Base-by-base conservation (phyloP, 2,329 filamentous ascomycete species). In the Exophiala phaeomuriformis region DNA sequence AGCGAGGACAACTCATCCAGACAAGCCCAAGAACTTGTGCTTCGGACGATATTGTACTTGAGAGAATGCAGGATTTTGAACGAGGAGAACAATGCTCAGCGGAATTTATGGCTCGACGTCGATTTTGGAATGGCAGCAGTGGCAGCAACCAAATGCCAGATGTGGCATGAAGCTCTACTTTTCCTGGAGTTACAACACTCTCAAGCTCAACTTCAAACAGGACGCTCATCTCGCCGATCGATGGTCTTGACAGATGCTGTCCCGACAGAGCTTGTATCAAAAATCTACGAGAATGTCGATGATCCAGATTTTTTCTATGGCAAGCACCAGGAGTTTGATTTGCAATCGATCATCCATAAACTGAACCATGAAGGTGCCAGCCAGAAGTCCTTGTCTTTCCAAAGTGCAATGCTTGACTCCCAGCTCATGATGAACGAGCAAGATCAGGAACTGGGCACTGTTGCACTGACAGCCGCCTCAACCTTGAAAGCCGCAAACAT, bases 241-340 rank as follows among this genome's bases (percentile, higher is more conserved):
- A 89, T 85, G 1, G 71, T 74, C 2, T 75, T 73, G 60, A 72
- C 78, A 67, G 69, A 60, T 60, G 66, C 75, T 44, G 72, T 83
- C 29, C 79, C 87, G 4, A 77, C 80, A 2, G 81, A 87, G 31
- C 76, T 94, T 1, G 74, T 97, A 8, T 77, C 95, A 42, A 75
- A 80, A 0, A 90, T 98, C 2, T 98, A 93, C 67, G 86, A 88
- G 65, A 91, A 88, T 56, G 86, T 98, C 44, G 90, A 96, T 65
- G 94, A 99, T 64, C 91, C 90, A 1, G 93, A 99, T 68, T 85
- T 90, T 0, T 98, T 95, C 68, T 98, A 98, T 66, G 94, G 93
- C 3, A 78, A 96, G 5, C 81, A 88, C 40, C 86, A 94, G 68
- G 81, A 81, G 39, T 80, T 89, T 4, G 90, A 83, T 53, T 72